Evolutionary conservation across 2,329 filamentous ascomycete species (phyloP), one percentile per base, ranked within the genome.

Genomic region (Exophiala sp.): DNA sequence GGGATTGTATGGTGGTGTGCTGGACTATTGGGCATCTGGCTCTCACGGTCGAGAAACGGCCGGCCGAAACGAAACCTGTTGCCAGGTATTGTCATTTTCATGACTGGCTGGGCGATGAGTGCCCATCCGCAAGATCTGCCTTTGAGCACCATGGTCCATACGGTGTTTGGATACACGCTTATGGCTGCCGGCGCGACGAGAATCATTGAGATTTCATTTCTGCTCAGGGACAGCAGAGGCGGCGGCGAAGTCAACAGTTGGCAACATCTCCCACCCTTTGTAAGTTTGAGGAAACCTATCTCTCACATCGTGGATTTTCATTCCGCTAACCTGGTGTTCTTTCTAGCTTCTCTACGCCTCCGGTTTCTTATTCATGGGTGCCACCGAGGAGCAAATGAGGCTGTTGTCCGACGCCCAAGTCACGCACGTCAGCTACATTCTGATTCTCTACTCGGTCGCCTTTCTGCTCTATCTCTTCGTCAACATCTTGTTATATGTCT

Each of bases 1-100:
- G 93, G 93, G n/a, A 81, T 98, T 55, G 82, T 98, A 44, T 98
- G 93, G 93, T 98, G 91, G 91, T 86, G 83, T 62, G 91, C 93
- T 6, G 93, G 93, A 19, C 73, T 98, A 23, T 79, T 91, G 9
- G 93, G 93, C 35, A 78, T 98, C 45, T 98, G 91, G 93, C 75
- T 98, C 32, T 95, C 88, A 66, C 80, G 81, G 56, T 88, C 84
- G 65, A 81, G 88, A 49, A 82, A 91, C 56, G 91, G 93, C 44
- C 77, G 81, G 35, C 90, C 93, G 7, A 89, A 91, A 75, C 81
- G 93, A 60, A 98, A 98, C 70, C 81, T 98, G 54, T 82, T 98
- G 47, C 93, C 93, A 0, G 90, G 82, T 10, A 86, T 97, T 56
- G 88, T 98, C 50, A 86, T 98, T 52, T 69, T 95, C 54, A 72